These are phyloP conservation scores for Debaryomyces hansenii DNA, from an alignment of 805 yeast genomes.

Conservation along the genomic window DNA sequence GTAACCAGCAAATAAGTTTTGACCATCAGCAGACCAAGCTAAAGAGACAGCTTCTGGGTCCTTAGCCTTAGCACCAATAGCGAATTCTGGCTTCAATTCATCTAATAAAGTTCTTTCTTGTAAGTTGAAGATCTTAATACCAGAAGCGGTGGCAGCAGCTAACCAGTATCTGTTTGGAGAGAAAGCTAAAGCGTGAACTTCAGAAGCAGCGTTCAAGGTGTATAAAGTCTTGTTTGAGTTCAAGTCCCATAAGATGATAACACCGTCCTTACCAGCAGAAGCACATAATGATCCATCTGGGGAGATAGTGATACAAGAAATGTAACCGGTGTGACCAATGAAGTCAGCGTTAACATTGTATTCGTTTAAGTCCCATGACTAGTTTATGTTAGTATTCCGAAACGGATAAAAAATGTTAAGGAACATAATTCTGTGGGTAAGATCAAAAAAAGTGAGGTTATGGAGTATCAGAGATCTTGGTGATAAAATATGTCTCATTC, in stretches of 20 bases:
- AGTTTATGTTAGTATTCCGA: slow-evolving; percentile 46
- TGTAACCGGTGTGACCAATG: slow-evolving; percentile 99
- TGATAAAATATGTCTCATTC: slow-evolving; percentile 97
- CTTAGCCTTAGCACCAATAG: slow-evolving; percentile 83
- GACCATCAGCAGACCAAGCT: slow-evolving; percentile 99
- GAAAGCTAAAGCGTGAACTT: slow-evolving; percentile 97
- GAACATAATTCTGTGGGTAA: background rate
- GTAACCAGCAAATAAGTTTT: slow-evolving; percentile 99
- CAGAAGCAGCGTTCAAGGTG: slow-evolving; percentile 94
- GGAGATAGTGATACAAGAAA: slow-evolving; percentile 93
- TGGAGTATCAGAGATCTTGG: slow-evolving; percentile 94
- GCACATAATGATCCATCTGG: slow-evolving; percentile 99
- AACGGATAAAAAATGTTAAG: slow-evolving; percentile 3
- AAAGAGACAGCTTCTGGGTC: slow-evolving; percentile 98
- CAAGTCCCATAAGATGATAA: slow-evolving; percentile 97
- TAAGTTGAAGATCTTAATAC: slow-evolving; percentile 97
- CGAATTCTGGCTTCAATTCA: slow-evolving; percentile 97
- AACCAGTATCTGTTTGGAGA: slow-evolving; percentile 99
- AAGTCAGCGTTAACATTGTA: slow-evolving; percentile 90
- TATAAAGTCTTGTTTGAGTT: slow-evolving; percentile 80
- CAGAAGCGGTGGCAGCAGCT: slow-evolving; percentile 98
- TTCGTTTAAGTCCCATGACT: slow-evolving; percentile 94
- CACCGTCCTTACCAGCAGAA: slow-evolving; percentile 99
- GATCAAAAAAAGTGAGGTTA: background rate
- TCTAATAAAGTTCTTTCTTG: slow-evolving; percentile 92